A percentile compares a stretch with the other conserved stretches of the same genome.
These are phyloP conservation scores for Tolypocladium amazonense DNA, from an alignment of 2,329 filamentous ascomycete genomes.

Conservation along the genomic window DNA sequence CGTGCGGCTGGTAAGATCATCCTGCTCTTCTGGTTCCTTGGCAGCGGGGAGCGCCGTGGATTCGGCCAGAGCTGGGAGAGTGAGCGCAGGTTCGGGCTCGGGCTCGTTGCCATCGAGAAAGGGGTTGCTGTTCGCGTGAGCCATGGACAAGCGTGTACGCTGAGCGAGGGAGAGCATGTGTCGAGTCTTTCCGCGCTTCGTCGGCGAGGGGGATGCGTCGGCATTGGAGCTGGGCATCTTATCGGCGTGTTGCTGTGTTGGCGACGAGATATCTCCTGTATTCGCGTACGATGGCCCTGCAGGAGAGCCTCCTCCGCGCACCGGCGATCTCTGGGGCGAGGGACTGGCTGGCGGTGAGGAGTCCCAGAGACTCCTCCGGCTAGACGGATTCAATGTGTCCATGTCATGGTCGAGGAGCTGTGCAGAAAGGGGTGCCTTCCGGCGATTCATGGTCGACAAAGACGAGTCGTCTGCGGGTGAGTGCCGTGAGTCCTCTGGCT, in stretches of 20 bases:
- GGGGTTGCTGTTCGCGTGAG: constrained; percentile 40
- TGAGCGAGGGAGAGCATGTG: constrained; percentile 59
- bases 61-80: constrained; percentile 1
- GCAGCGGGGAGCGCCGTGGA: not conserved
- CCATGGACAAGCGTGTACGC: constrained; percentile 74
- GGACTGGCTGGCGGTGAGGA: not conserved
- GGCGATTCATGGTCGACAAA: no score
- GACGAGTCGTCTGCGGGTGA: not conserved
- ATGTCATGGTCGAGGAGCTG: not conserved
- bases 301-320: not conserved
- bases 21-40: constrained; percentile 19
- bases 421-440: no score
- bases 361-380: not conserved
- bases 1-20: constrained; percentile 47
- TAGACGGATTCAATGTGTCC: not conserved
- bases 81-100: constrained; percentile 10
- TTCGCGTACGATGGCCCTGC: not conserved
- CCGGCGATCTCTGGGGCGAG: not conserved
- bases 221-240: constrained; percentile 45
- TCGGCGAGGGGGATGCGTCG: constrained; percentile 45
- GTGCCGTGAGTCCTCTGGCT: constrained; percentile 9
- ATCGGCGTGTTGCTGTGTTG: constrained; percentile 42
- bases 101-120: constrained; percentile 20
- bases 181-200: constrained; percentile 35
- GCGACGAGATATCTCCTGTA: constrained; percentile 15